These are phyloP conservation scores for Phytophthora foliorum DNA, from an alignment of 352 stramenopile genomes.

Conservation along the genomic window DNA sequence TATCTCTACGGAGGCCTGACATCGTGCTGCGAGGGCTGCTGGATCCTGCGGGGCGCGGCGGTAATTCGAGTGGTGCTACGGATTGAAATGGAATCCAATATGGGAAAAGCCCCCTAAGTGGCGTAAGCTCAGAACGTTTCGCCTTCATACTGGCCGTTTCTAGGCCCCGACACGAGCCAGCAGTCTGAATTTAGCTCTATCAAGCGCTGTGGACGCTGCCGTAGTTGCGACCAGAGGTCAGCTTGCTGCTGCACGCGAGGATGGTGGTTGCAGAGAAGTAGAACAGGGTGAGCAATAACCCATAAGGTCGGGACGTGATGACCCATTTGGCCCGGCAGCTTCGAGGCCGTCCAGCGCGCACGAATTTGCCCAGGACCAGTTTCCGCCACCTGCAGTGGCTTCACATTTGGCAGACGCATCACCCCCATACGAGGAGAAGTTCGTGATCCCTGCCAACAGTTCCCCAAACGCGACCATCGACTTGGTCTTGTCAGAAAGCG, in stretches of 20 bases:
- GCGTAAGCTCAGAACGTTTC: not conserved
- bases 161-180: not conserved
- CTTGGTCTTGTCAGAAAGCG: too few species aligned
- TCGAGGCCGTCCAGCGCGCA: too few species aligned
- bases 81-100: not conserved
- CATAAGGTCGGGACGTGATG: not conserved
- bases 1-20: not conserved
- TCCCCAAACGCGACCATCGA: too few species aligned
- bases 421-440: too few species aligned
- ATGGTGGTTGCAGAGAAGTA: not conserved
- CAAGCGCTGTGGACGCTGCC: not conserved
- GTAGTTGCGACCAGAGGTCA: not conserved
- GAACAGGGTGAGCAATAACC: not conserved
- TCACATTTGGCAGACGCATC: too few species aligned
- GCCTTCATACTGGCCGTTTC: not conserved
- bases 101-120: not conserved
- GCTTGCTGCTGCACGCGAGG: not conserved
- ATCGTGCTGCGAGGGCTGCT: not conserved
- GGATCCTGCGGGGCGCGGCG: not conserved
- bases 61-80: not conserved
- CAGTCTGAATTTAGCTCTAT: not conserved
- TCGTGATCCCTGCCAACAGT: too few species aligned
- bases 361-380: too few species aligned
- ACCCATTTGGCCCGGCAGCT: not conserved
- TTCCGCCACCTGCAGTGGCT: too few species aligned